Base-by-base conservation (phyloP, 306 rosid species). In the Medicago ruthenica region DNA sequence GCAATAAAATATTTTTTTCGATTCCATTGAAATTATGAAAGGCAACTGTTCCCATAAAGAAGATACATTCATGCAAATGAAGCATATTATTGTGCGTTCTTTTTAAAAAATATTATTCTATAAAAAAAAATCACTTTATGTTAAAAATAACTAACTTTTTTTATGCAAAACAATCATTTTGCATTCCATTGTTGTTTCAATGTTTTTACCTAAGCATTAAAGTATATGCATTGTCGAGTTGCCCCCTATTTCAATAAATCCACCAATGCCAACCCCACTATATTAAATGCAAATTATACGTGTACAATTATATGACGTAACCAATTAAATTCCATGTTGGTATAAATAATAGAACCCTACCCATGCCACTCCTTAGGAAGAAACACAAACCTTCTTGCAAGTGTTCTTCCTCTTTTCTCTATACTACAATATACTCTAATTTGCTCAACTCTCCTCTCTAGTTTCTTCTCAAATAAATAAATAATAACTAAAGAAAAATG, bases 261-360 rank as follows among this genome's bases (percentile, higher is more conserved):
- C 76, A 13, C 12, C 7, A 59, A 20, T 18, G 24, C 82, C 58
- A 36, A 61, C 58, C 74, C 72, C 82, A 81, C 70, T 41, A 40
- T 63, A 8, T 5, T 7, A 10, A 42, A 42, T 40, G 31, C 54
- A 59, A 50, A 34, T 66, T 34, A 74, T 74, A 45, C 61, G 62
- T 53, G 81, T 50, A 51, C 51, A 81, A 62, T 18, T 14, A 60
- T 27, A 74, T 60, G 83, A 83, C 74, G 79, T 59, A 64, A 24
- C 39, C 68, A 81, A 76, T 45, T 67, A 81, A 76, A 76, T 71
- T 61, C 61, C 9, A 71, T 8, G 58, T 73, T 64, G 66, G 47
- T 88, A 88, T 90, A 90, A 83, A 91, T 87, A 82, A 64, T 2
- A 59, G 27, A 15, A 55, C 1, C 73, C 21, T 18, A 13, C 36